Conservation (phyloP, 495 filamentous ascomycete genomes). For the Aspergillus incahuasiensis region DNA sequence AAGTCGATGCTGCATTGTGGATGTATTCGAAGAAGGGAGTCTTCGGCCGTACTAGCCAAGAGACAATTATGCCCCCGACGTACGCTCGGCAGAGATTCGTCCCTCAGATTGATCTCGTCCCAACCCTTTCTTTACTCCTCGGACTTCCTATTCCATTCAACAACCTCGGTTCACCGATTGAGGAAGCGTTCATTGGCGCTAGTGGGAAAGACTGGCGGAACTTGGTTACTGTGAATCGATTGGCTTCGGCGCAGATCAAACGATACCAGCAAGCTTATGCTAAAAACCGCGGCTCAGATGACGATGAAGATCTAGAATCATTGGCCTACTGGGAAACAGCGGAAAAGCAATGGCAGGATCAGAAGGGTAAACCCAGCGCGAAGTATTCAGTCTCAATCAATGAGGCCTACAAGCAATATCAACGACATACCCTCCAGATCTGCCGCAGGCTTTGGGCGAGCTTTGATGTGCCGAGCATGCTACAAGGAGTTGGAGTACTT, state of each 20-base stretch:
- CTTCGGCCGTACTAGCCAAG: constrained; percentile 71
- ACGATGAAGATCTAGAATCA: constrained; percentile 51
- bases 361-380: constrained; percentile 34
- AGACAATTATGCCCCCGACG: constrained; percentile 58
- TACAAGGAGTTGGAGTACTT: constrained; percentile 68
- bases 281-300: constrained; percentile 56
- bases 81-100: constrained; percentile 75
- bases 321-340: constrained; percentile 55
- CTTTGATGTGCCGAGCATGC: constrained; percentile 84
- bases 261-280: constrained; percentile 74
- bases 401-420: constrained; percentile 64
- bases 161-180: constrained; percentile 91
- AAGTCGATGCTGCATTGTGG: constrained; percentile 93
- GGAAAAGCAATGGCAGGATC: constrained; percentile 39
- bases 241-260: constrained; percentile 82
- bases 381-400: constrained; percentile 42
- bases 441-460: constrained; percentile 85
- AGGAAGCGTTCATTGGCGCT: constrained; percentile 80
- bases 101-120: constrained; percentile 95
- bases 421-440: constrained; percentile 70
- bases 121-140: constrained; percentile 79
- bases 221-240: constrained; percentile 66
- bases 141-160: constrained; percentile 95
- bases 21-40: constrained; percentile 86
- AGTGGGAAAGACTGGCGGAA: constrained; percentile 66